phyloP scores from a whole-genome alignment of 305 asterid genomes.

The Vinca major region DNA sequence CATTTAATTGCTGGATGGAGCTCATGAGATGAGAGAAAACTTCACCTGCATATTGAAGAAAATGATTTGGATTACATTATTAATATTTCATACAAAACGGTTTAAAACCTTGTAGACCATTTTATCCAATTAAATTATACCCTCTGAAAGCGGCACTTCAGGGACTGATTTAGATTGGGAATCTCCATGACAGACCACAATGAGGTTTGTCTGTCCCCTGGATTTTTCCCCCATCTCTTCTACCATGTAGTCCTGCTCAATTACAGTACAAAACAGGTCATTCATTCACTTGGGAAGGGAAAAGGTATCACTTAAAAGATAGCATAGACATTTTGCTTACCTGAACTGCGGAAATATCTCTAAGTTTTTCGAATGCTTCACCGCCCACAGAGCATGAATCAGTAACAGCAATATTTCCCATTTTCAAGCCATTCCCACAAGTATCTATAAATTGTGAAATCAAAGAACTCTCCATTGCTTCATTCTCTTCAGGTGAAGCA shows the following conservation, averaged over 20 bases:
- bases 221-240: constrained; percentile 44
- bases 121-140: constrained; percentile 26
- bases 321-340: constrained; percentile 34
- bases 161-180: constrained; percentile 26
- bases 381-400: constrained; percentile 67
- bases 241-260: constrained; percentile 54
- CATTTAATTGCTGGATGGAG: constrained; percentile 55
- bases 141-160: constrained; percentile 49
- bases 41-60: constrained; percentile 46
- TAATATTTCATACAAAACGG: constrained; percentile 10
- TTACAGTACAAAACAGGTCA: neutral
- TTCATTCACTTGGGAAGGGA: constrained; percentile 2
- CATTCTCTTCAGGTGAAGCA: constrained; percentile 49
- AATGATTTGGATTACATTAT: constrained; percentile 18
- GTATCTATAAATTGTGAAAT: constrained; percentile 59
- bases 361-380: constrained; percentile 47
- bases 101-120: neutral
- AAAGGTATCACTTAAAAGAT: neutral
- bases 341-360: constrained; percentile 49
- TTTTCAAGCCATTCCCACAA: constrained; percentile 47
- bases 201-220: constrained; percentile 45
- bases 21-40: constrained; percentile 55
- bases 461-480: constrained; percentile 56
- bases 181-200: constrained; percentile 61
- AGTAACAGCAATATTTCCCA: constrained; percentile 46